These are phyloP conservation scores for Crithidia thermophila DNA, from an alignment of 208 protist species.

Conservation along the genomic window DNA sequence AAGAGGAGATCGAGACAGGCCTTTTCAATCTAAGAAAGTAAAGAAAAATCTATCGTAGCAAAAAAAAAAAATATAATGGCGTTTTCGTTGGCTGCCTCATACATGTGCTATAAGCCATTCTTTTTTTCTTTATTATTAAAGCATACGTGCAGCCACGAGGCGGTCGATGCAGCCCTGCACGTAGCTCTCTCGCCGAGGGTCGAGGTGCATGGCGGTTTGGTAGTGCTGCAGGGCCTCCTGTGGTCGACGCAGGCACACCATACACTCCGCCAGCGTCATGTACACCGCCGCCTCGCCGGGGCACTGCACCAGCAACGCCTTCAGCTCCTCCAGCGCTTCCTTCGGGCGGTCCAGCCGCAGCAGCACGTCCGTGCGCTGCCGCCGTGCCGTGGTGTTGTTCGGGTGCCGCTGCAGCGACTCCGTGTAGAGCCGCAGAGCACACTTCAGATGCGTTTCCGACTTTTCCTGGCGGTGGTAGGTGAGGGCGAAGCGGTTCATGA, in stretches of 20 bases:
- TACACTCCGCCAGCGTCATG: conserved; percentile 85
- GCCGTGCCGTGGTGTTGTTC: conserved; percentile 84
- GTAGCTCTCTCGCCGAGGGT: conserved; percentile 69
- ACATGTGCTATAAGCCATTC: no score
- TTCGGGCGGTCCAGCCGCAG: conserved; percentile 67
- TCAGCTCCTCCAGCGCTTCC: conserved; percentile 76
- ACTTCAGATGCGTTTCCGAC: conserved; percentile 42
- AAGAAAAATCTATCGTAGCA: not conserved
- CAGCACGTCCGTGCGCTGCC: conserved; percentile 91
- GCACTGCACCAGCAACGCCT: conserved; percentile 67
- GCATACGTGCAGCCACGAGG: conserved; percentile 38
- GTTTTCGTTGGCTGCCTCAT: not conserved
- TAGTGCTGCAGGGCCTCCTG: conserved; percentile 67
- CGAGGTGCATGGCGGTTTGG: conserved; percentile 73
- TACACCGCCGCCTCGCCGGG: conserved; percentile 92
- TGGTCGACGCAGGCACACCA: conserved; percentile 46
- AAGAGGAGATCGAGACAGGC: no score
- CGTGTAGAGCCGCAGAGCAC: conserved; percentile 80
- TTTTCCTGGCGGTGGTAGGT: conserved; percentile 65
- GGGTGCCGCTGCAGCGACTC: conserved; percentile 76
- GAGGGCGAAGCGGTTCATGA: conserved; percentile 77
- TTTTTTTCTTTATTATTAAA: conserved; percentile 2
- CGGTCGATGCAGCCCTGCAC: conserved; percentile 74
- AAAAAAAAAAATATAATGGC: conserved; percentile 2
- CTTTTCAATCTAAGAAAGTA: no score